Percentiles rank a stretch among this genome's conserved stretches.
These are phyloP conservation scores for Evernia prunastri DNA, from an alignment of 495 filamentous ascomycete genomes.

Conservation along the genomic window DNA sequence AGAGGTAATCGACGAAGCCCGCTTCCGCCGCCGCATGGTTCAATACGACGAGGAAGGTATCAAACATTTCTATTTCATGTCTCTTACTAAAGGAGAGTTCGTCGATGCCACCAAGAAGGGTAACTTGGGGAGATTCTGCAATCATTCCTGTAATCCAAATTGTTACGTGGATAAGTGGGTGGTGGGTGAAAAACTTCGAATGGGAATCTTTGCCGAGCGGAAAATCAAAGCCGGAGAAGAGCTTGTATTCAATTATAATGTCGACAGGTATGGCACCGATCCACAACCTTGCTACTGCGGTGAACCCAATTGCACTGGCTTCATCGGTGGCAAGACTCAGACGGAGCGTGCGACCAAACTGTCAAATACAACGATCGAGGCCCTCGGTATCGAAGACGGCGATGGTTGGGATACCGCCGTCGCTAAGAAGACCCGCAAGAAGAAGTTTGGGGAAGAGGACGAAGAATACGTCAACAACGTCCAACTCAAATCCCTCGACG, in stretches of 20 bases:
- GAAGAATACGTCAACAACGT: conserved; percentile 94
- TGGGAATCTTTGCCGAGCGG: conserved; percentile 96
- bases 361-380: conserved; percentile 84
- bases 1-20: conserved; percentile 89
- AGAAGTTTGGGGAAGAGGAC: conserved; percentile 89
- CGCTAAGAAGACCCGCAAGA: conserved; percentile 82
- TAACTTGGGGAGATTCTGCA: conserved; percentile 95
- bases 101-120: conserved; percentile 97
- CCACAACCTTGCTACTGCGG: conserved; percentile 96
- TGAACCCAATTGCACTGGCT: conserved; percentile 90
- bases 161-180: conserved; percentile 99
- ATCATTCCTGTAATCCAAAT: conserved; percentile 98
- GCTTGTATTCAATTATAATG: conserved; percentile 99
- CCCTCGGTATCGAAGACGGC: conserved; percentile 88
- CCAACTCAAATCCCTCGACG: conserved; percentile 74
- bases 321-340: conserved; percentile 95
- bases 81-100: conserved; percentile 90
- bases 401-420: conserved; percentile 88
- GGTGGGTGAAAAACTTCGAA: conserved; percentile 93
- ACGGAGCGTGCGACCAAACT: conserved; percentile 92
- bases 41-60: conserved; percentile 94
- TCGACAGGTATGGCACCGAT: conserved; percentile 94
- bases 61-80: conserved; percentile 99
- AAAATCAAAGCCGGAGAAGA: conserved; percentile 85
- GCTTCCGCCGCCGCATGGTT: conserved; percentile 79